Conservation (phyloP, 306 rosid genomes). For the Acmispon strigosus region DNA sequence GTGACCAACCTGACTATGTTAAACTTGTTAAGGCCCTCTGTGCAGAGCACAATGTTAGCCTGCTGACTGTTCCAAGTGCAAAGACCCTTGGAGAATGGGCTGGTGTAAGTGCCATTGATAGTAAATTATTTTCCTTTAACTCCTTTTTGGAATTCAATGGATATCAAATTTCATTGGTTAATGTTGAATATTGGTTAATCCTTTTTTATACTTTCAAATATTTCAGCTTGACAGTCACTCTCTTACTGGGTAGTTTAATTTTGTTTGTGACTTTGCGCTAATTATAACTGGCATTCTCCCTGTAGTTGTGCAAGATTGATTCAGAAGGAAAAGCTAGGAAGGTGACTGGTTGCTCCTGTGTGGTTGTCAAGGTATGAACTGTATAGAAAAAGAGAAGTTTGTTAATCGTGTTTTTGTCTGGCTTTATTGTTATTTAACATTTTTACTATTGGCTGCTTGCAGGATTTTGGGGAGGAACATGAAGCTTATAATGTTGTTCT, state of each 20-base stretch:
- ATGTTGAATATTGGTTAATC: neutral
- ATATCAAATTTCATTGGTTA: neutral
- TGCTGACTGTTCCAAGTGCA: slow-evolving; percentile 71
- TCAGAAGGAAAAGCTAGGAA: slow-evolving; percentile 81
- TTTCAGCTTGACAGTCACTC: neutral
- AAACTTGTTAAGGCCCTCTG: slow-evolving; percentile 84
- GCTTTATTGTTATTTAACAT: neutral
- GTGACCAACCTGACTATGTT: slow-evolving; percentile 78
- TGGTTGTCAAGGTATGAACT: slow-evolving; percentile 65
- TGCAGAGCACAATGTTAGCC: slow-evolving; percentile 69
- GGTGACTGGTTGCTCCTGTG: slow-evolving; percentile 58
- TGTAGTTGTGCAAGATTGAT: slow-evolving; percentile 78
- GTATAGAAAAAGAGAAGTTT: neutral
- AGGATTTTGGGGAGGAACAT: slow-evolving; percentile 49
- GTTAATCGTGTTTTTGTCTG: neutral
- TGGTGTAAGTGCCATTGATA: slow-evolving; percentile 54
- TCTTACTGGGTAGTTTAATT: too few relatives aligned
- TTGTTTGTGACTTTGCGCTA: too few relatives aligned
- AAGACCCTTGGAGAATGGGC: slow-evolving; percentile 97
- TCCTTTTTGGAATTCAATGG: neutral
- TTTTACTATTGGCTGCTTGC: neutral
- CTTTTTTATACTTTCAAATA: neutral
- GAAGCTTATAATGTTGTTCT: slow-evolving; percentile 41
- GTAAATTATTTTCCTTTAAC: neutral
- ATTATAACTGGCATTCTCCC: neutral